phyloP scores from a whole-genome alignment of 192 early-diverging fungal species.

The Gamsiella multidivaricata region DNA sequence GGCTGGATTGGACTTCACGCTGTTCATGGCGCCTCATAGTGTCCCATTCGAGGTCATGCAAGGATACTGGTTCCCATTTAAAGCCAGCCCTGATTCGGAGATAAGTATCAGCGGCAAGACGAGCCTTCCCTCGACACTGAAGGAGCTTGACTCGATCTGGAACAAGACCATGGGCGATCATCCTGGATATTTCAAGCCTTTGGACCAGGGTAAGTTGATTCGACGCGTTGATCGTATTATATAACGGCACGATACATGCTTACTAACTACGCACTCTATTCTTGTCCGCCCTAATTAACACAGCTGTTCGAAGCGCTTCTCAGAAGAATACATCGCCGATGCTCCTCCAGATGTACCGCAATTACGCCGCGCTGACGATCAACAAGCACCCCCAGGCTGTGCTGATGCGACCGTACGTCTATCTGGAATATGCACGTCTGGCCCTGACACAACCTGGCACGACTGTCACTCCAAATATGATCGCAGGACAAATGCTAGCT shows the following conservation, averaged over 20 bases:
- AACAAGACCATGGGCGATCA: slow-evolving; percentile 1
- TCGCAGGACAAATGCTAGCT: background rate
- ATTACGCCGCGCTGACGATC: background rate
- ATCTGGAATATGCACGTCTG: slow-evolving; percentile 30
- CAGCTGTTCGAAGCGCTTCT: slow-evolving; percentile 9
- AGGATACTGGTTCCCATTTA: slow-evolving; percentile 12
- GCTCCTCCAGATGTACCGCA: slow-evolving; percentile 8
- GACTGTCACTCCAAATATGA: background rate
- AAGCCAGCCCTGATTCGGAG: background rate
- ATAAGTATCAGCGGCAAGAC: background rate
- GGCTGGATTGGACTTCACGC: slow-evolving; percentile 22
- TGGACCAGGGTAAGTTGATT: slow-evolving; percentile 19
- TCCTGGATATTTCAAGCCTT: slow-evolving; percentile 5
- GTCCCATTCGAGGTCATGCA: slow-evolving; percentile 2
- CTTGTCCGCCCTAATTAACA: background rate
- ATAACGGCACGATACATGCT: background rate
- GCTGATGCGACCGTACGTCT: slow-evolving; percentile 25
- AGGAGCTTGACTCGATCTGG: slow-evolving; percentile 22
- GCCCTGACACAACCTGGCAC: slow-evolving; percentile 30
- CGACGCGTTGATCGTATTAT: too few relatives aligned
- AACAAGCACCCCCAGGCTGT: slow-evolving; percentile 2
- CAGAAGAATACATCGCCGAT: slow-evolving; percentile 8
- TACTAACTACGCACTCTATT: background rate
- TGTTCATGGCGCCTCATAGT: background rate
- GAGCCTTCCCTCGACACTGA: background rate